A percentile compares a stretch with the other conserved stretches of the same genome.
These are phyloP conservation scores for Casuarina equisetifolia DNA, from an alignment of 306 rosid species.

Conservation along the genomic window DNA sequence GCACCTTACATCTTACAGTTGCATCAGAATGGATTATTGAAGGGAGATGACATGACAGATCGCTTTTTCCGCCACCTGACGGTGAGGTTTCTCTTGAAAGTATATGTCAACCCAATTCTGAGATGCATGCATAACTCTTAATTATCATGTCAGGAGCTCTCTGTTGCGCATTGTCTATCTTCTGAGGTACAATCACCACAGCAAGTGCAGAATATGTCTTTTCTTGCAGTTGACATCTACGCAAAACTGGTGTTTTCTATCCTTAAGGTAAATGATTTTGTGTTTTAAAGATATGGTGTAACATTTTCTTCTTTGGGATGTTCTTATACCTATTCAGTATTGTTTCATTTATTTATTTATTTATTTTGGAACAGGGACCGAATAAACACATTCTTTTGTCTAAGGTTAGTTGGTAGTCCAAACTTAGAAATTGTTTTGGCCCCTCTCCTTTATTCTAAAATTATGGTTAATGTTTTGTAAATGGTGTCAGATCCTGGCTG, in stretches of 20 bases:
- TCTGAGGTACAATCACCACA: constrained; percentile 80
- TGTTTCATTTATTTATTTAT: constrained; percentile 8
- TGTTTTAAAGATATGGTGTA: neutral
- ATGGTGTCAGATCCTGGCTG: constrained; percentile 67
- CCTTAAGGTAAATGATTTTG: constrained; percentile 59
- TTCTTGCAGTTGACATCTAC: constrained; percentile 84
- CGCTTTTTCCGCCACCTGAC: constrained; percentile 76
- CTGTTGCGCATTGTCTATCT: constrained; percentile 79
- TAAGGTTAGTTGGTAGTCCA: constrained; percentile 52
- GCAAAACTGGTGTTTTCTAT: constrained; percentile 78
- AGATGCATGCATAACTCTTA: constrained; percentile 8
- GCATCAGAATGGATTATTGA: constrained; percentile 76
- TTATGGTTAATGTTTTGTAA: constrained; percentile 25
- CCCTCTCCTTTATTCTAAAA: constrained; percentile 2
- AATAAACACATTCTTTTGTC: constrained; percentile 63
- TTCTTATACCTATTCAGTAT: neutral
- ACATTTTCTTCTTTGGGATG: neutral
- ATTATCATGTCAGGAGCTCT: constrained; percentile 56
- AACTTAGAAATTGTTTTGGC: neutral
- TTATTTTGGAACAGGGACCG: constrained; percentile 66
- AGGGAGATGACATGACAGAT: constrained; percentile 90
- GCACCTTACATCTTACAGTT: constrained; percentile 68
- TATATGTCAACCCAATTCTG: neutral
- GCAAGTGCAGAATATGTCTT: constrained; percentile 65
- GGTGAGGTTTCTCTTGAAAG: constrained; percentile 37